Percentiles rank a stretch among this genome's conserved stretches.
Conservation (phyloP, 768 basidiomycete species). For the Leucocoprinus birnbaumii region DNA sequence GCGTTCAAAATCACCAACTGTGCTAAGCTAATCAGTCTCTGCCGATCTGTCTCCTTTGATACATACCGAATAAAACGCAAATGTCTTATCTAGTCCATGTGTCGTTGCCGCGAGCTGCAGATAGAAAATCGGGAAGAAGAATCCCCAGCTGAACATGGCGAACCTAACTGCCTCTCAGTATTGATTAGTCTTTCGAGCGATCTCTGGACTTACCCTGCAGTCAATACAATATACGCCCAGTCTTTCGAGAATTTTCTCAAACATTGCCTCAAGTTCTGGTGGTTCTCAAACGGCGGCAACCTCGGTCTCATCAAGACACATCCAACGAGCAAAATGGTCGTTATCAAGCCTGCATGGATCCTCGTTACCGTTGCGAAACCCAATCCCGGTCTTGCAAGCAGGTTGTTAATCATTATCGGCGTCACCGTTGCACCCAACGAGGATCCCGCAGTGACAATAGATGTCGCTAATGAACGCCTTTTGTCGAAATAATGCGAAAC, state of each 20-base stretch:
- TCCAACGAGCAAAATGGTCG: constrained; percentile 10
- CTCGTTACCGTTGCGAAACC: constrained; percentile 21
- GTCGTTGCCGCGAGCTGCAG: constrained; percentile 32
- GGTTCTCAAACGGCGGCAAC: constrained; percentile 26
- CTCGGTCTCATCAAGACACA: constrained; percentile 25
- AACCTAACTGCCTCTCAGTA: background rate
- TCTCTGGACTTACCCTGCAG: constrained; percentile 13
- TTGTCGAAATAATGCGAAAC: constrained; percentile 38
- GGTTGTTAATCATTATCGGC: constrained; percentile 47
- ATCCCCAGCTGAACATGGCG: constrained; percentile 18
- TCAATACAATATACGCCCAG: constrained; percentile 13
- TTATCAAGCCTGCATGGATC: constrained; percentile 10
- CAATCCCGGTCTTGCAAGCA: constrained; percentile 26
- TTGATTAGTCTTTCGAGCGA: background rate
- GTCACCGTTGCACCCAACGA: constrained; percentile 29
- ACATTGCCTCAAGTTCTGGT: constrained; percentile 4
- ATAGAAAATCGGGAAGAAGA: constrained; percentile 34
- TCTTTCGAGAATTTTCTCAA: constrained; percentile 15
- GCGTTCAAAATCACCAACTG: constrained; percentile 7
- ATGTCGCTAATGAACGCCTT: constrained; percentile 38
- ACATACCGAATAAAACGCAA: constrained; percentile 27
- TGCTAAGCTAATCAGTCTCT: background rate
- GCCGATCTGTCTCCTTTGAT: background rate
- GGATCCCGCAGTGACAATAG: constrained; percentile 18
- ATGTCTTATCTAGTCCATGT: constrained; percentile 26